Evolutionary conservation across 345 rosid genomes (phyloP), one percentile per base, ranked within the genome.

Genomic region (Punica granatum): DNA sequence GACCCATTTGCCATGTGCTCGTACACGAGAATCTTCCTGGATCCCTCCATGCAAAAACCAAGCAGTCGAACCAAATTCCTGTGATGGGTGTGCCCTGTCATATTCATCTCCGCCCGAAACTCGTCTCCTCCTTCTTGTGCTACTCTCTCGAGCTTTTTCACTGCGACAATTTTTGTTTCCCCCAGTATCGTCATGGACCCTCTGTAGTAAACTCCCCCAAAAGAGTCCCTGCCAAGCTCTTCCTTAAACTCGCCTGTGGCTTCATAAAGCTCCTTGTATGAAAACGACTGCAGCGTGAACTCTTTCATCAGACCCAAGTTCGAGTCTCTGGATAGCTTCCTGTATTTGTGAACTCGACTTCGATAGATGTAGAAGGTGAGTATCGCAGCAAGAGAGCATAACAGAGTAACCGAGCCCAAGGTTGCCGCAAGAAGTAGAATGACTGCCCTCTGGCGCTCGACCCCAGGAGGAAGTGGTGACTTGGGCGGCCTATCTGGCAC

Each of bases 31-130:
- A 71, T 68, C 64, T 65, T 70, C 34, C 39, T 64, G 6, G 67
- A 49, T n/a, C 34, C 62, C 58, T 79, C 79, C 7, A 60, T 3
- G 44, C 79, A 75, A 16, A 75, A 75, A 31, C 82, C 82, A 2
- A 75, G 68, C 37, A 79, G 16, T 0, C 68, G 73, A 63, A 79
- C 70, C 33, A 79, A 21, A 69, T 74, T 76, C 61, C 30, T 79
- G 67, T 79, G 80, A 62, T 76, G 73, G 0, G 80, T 79, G 53
- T 42, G 60, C 11, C 75, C 51, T 6, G 76, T 74, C 39, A 65
- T 44, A 2, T 35, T 70, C 73, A 79, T 73, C 33, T 79, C 80
- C 36, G 72, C 72, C 39, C 33, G 64, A 14, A 76, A 71, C 26
- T 68, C 70, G 19, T 54, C 51, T 37, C 67, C 75, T 35, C 65